Percentiles rank a stretch among this genome's conserved stretches.
Evolutionary conservation across 2,329 filamentous ascomycete genomes (phyloP).

Genomic region (Epichloe coenophiala): DNA sequence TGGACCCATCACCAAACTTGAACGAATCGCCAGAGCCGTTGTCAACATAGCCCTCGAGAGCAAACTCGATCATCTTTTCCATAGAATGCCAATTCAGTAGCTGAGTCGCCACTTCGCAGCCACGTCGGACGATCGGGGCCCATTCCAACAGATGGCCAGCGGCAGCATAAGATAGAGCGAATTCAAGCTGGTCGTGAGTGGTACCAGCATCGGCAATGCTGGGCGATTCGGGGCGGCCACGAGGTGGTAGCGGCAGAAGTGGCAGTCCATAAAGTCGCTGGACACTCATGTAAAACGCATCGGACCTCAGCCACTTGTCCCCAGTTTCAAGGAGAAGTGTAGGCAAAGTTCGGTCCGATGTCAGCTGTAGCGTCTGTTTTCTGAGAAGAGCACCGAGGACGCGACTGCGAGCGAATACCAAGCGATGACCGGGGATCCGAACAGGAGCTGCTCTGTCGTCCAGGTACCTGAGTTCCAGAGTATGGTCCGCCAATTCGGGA

Average conservation of each 20-base stretch:
- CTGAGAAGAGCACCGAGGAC: constrained; percentile 15
- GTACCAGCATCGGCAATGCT: constrained; percentile 25
- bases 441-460: constrained; percentile 25
- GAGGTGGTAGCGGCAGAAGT: constrained; percentile 26
- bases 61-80: constrained; percentile 47
- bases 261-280: constrained; percentile 44
- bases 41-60: constrained; percentile 27
- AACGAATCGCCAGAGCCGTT: constrained; percentile 31
- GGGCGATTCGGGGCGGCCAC: constrained; percentile 13
- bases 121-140: constrained; percentile 39
- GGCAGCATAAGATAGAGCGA: constrained; percentile 51
- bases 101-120: constrained; percentile 43
- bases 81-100: constrained; percentile 50
- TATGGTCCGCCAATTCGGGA: constrained; percentile 27
- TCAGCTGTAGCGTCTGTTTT: constrained; percentile 18
- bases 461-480: constrained; percentile 30
- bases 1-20: constrained; percentile 36
- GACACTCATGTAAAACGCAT: constrained; percentile 43
- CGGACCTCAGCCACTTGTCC: constrained; percentile 39
- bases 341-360: constrained; percentile 12
- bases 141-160: constrained; percentile 46
- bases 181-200: constrained; percentile 32
- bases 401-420: constrained; percentile 40
- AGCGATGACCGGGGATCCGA: constrained; percentile 38
- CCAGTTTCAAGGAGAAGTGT: constrained; percentile 30